Evolutionary conservation across 1,284 basidiomycete genomes (phyloP), one percentile per base, ranked within the genome.

Genomic region (Cutaneotrichosporon cutaneum): DNA sequence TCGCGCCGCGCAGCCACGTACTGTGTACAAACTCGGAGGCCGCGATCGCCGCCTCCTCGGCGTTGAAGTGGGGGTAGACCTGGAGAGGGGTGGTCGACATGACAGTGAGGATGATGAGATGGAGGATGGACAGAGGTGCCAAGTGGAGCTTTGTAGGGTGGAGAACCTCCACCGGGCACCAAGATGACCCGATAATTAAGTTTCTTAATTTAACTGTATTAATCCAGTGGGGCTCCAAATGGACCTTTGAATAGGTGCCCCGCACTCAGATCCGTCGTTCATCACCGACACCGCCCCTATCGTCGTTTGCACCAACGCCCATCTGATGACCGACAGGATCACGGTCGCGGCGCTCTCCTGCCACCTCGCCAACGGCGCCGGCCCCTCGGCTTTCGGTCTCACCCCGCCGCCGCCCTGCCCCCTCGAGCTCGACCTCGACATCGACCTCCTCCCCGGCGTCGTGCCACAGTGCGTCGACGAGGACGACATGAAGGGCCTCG

Each of bases 21-120:
- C 88, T 88, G 13, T 83, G 82, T 11, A 90, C 85, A 69, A 86
- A 88, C 72, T 89, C 88, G 24, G 85, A 82, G 2, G 88, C 87
- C 45, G 88, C 83, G 42, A 82, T 80, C 14, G 87, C 86, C 13
- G 88, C 88, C 74, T 89, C 87, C 72, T 90, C 88, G 51, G 86
- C 75, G 70, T 76, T 75, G 61, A 77, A 77, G 51, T 74, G 66
- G 18, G 70, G 66, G 44, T 73, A 63, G 2, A 76, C 72, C 52
- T 76, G 69, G 4, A 77, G 64, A 7, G 48, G 48, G 10, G 48
- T 51, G 11, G 27, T n/a, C 7, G 48, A 30, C 48, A 51, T 51
- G n/a, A n/a, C n/a, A 14, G 5, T 51, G 26, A 27, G 14, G 18
- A 51, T 50, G 27, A 21, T 51, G 27, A 16, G 27, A 51, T 51